Evolutionary conservation across 2,329 filamentous ascomycete genomes (phyloP).

Genomic region (Hymenoscyphus albidus): DNA sequence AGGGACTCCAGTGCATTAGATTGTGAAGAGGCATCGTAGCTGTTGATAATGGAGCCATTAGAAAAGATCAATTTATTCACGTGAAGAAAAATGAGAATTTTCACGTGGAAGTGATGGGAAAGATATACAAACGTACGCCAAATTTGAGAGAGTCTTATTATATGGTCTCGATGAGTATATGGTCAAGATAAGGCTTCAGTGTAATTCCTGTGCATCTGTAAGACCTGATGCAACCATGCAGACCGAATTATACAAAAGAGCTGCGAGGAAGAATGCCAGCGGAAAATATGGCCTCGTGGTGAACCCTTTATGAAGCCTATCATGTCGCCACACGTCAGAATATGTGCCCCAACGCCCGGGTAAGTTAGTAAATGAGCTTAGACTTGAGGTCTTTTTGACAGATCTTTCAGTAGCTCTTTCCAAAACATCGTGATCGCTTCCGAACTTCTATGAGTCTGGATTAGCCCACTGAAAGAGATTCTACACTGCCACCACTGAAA

Average conservation of each 20-base stretch:
- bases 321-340: neutral
- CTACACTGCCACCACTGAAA: neutral
- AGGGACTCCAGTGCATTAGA: constrained; percentile 14
- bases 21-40: constrained; percentile 9
- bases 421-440: neutral
- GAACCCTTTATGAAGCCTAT: constrained; percentile 1
- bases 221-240: neutral
- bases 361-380: neutral
- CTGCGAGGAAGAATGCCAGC: neutral
- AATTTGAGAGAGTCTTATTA: neutral
- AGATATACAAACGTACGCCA: neutral
- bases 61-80: neutral
- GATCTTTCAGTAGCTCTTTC: neutral
- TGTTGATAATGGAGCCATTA: neutral
- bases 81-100: neutral
- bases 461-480: neutral
- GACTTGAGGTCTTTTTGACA: neutral
- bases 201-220: neutral
- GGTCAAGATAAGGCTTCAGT: neutral
- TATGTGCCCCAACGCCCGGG: neutral
- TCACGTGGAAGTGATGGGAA: neutral
- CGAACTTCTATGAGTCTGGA: neutral
- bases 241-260: neutral
- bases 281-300: neutral
- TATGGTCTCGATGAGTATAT: neutral